Base-by-base conservation (phyloP, 139 green algal genomes). In the Coccomyxa sp. region DNA sequence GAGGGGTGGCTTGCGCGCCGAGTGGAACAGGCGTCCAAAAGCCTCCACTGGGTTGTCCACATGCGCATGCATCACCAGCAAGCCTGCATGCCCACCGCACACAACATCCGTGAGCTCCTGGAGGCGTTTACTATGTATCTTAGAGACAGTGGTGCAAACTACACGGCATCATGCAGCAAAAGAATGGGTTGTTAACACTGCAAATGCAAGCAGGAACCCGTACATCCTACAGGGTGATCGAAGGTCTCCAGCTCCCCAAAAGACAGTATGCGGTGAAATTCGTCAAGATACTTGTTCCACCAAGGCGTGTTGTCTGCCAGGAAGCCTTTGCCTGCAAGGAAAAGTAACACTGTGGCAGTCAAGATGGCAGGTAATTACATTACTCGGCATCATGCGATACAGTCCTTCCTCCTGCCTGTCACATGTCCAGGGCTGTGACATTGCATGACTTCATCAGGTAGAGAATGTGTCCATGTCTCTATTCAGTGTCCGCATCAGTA, bases 221-320 rank as follows among this genome's bases (percentile, higher is more conserved):
- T 79, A 94, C 92, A 96, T 25, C 90, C 93, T 28, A 98, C 90
- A 0, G 95, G 95, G 82, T 98, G 90, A 85, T 98, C 95, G 31
- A 96, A 82, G 0, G 87, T 88, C 76, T 98, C 95, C 76, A 97
- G 94, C 71, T 97, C 94, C 13, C 90, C 88, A 80, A 98, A 98
- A 18, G 76, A 28, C 67, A 98, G 84, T 80, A 93, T 85, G 10
- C 94, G 90, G 67, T 94, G 60, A 76, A 95, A 95, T 88, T 98
- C 94, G 0, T 82, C 76, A 38, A 83, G 85, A 81, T 98, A 98
- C 11, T 76, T 83, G 0, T 83, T 63, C 79, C 92, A 98, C 95
- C 95, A 98, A 3, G 93, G 93, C 10, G 88, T 25, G 63, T 25
- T 71, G 18, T 93, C 32, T 90, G 58, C 17, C 84, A 80, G 11